Conservation (phyloP, 139 green algal genomes). For the Volvox africanus region DNA sequence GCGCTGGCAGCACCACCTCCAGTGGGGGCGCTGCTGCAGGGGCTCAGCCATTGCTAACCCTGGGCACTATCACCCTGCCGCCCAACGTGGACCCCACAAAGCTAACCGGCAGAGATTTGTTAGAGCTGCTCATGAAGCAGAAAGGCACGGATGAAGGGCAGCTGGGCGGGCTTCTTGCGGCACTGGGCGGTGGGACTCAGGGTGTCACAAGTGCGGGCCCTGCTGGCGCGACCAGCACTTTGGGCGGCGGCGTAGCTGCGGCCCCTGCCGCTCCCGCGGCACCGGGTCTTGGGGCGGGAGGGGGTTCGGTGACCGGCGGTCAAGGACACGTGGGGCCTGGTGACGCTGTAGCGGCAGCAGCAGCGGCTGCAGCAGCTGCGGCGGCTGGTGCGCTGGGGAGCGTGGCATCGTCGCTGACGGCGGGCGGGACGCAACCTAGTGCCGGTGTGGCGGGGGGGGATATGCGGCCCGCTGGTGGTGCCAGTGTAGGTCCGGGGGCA, state of each 20-base stretch:
- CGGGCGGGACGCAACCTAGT: background rate
- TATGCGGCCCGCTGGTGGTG: background rate
- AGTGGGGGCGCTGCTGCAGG: background rate
- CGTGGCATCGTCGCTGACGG: background rate
- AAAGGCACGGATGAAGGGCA: background rate
- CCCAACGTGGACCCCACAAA: slow-evolving; percentile 30
- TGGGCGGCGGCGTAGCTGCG: no score
- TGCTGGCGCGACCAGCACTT: background rate
- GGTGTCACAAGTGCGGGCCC: no score
- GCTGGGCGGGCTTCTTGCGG: slow-evolving; percentile 6
- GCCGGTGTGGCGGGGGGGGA: background rate
- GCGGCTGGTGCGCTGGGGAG: slow-evolving; percentile 13
- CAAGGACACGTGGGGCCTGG: background rate
- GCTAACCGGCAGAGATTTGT: slow-evolving; percentile 12
- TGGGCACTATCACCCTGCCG: slow-evolving; percentile 45
- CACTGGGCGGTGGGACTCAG: background rate
- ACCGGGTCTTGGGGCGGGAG: background rate
- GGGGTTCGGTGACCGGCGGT: background rate
- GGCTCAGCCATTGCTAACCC: slow-evolving; percentile 36
- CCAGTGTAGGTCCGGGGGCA: background rate
- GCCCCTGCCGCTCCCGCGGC: background rate
- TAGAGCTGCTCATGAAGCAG: slow-evolving; percentile 41
- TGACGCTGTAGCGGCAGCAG: background rate
- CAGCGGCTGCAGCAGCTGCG: background rate
- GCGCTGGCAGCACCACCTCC: background rate